phyloP scores from a whole-genome alignment of 179 eudicot genomes.

The Kewa caespitosa region DNA sequence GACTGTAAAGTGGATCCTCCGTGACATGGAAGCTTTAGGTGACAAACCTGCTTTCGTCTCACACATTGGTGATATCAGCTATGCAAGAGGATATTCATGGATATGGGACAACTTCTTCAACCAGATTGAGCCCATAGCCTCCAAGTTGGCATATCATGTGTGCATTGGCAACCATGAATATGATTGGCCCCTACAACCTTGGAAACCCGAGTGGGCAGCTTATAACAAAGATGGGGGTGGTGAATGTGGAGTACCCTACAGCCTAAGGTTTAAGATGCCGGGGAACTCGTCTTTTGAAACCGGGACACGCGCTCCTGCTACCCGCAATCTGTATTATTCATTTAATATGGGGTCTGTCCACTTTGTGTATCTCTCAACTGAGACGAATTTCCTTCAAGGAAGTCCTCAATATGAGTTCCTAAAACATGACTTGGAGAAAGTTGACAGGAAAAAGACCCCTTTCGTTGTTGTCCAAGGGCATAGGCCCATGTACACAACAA shows the following conservation, averaged over 20 bases:
- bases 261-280: conserved; percentile 89
- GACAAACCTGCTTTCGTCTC: conserved; percentile 81
- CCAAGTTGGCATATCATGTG: conserved; percentile 79
- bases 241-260: conserved; percentile 97
- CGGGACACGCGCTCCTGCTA: conserved; percentile 75
- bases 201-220: conserved; percentile 89
- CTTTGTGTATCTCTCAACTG: conserved; percentile 86
- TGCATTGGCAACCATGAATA: conserved; percentile 98
- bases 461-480: conserved; percentile 96
- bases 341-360: conserved; percentile 75
- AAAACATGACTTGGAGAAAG: conserved; percentile 77
- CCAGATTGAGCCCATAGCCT: conserved; percentile 84
- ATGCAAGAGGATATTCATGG: conserved; percentile 91
- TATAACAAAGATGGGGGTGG: conserved; percentile 92
- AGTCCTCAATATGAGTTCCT: conserved; percentile 73
- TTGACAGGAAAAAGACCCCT: conserved; percentile 74
- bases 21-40: conserved; percentile 87
- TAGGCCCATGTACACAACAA: conserved; percentile 96
- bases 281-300: conserved; percentile 83
- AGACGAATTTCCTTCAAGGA: conserved; percentile 80
- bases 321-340: conserved; percentile 84
- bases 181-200: conserved; percentile 92
- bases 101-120: conserved; percentile 90
- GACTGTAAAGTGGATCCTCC: conserved; percentile 83
- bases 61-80: conserved; percentile 91